Percentiles rank a stretch among this genome's conserved stretches.
Evolutionary conservation across 305 asterid genomes (phyloP).

Genomic region (Fraxinus dipetala): DNA sequence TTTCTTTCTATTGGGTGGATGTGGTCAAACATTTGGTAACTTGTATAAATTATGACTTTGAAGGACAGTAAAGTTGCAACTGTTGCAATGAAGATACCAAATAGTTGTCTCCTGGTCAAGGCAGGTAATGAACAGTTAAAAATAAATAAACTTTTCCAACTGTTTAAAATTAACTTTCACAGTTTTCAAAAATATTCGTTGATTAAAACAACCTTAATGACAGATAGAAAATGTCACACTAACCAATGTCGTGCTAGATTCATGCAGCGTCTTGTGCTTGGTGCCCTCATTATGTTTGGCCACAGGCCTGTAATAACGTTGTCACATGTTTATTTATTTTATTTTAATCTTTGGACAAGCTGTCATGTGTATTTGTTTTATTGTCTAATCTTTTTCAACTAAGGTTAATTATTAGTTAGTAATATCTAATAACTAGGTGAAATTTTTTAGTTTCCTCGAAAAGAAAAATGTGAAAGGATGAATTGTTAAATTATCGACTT

Average conservation of each 20-base stretch:
- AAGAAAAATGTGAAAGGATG: background rate
- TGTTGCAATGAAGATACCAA: conserved; percentile 16
- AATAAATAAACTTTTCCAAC: background rate
- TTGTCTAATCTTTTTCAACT: background rate
- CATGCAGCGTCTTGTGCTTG: background rate
- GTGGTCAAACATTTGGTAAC: background rate
- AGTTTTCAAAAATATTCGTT: conserved; percentile 12
- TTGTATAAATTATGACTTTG: conserved; percentile 2
- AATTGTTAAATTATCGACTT: background rate
- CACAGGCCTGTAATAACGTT: background rate
- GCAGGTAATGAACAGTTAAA: conserved; percentile 22
- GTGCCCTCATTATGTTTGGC: background rate
- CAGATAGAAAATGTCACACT: background rate
- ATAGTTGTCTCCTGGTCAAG: conserved; percentile 27
- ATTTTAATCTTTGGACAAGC: background rate
- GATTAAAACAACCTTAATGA: background rate
- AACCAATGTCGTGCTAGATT: background rate
- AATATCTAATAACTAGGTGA: background rate
- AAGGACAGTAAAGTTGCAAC: conserved; percentile 24
- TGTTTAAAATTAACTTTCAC: conserved; percentile 16
- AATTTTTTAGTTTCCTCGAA: background rate
- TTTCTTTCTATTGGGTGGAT: background rate
- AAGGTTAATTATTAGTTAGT: background rate
- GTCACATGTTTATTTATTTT: background rate
- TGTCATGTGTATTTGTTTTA: background rate